Evolutionary conservation across 2,329 filamentous ascomycete genomes (phyloP).

Genomic region (Alternaria gansuensis): DNA sequence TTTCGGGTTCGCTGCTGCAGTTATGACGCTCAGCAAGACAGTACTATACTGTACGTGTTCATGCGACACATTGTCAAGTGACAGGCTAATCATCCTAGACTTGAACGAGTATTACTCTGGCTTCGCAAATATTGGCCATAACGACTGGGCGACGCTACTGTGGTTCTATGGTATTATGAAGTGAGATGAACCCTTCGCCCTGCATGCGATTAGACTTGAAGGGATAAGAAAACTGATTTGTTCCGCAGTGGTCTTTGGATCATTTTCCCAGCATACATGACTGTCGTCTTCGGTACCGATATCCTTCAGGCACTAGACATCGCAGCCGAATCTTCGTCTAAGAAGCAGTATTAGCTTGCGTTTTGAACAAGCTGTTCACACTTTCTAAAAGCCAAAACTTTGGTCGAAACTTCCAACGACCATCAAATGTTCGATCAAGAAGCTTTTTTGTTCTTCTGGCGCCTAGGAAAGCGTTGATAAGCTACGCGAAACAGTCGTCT

Average conservation of each 20-base stretch:
- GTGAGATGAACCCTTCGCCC: constrained; percentile 55
- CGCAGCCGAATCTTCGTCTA: constrained; percentile 47
- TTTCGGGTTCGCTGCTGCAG: constrained; percentile 65
- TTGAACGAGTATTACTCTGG: constrained; percentile 68
- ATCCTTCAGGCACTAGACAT: constrained; percentile 67
- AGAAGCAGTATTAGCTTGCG: constrained; percentile 38
- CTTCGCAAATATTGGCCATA: constrained; percentile 70
- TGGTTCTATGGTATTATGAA: constrained; percentile 73
- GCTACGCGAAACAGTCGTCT: not conserved
- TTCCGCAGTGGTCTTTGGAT: constrained; percentile 69
- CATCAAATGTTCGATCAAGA: not conserved
- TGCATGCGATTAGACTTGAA: not conserved
- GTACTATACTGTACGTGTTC: constrained; percentile 68
- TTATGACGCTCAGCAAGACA: constrained; percentile 75
- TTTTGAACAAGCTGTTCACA: not conserved
- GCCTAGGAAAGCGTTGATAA: not conserved
- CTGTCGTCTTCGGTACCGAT: constrained; percentile 67
- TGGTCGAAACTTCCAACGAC: not conserved
- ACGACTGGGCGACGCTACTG: constrained; percentile 62
- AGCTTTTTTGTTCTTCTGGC: constrained; percentile 8
- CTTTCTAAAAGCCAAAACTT: not conserved
- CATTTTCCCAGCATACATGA: constrained; percentile 69
- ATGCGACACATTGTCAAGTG: not conserved
- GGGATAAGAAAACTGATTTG: constrained; percentile 14
- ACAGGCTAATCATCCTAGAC: constrained; percentile 53